Evolutionary conservation across 139 green algal species (phyloP).

Genomic region (Volvox reticuliferus): DNA sequence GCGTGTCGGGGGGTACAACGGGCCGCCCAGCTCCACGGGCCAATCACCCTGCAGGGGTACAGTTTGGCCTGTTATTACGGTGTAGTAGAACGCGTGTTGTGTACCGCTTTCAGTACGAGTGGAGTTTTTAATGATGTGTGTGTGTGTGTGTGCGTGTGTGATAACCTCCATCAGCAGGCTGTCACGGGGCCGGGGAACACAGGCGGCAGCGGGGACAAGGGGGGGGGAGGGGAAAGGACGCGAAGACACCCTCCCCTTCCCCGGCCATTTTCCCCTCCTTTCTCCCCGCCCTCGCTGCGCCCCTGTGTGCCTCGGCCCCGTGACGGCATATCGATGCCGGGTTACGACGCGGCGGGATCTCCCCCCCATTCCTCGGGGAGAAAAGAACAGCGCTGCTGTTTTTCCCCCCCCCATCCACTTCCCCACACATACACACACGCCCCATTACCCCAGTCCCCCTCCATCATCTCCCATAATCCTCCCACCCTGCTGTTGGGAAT

Average conservation of each 20-base stretch:
- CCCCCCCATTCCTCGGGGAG: not conserved
- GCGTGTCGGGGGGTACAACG: not conserved
- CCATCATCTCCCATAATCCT: not conserved
- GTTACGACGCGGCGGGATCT: not conserved
- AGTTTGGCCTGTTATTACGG: too few species aligned
- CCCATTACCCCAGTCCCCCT: too few species aligned
- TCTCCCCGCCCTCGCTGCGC: not conserved
- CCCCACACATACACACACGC: not conserved
- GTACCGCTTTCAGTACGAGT: too few species aligned
- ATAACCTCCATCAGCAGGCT: too few species aligned
- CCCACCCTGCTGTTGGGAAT: conserved; percentile 30
- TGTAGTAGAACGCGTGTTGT: too few species aligned
- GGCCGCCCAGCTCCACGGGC: conserved; percentile 43
- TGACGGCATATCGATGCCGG: too few species aligned
- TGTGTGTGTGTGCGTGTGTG: too few species aligned
- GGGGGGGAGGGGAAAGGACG: not conserved
- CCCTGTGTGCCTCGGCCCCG: not conserved
- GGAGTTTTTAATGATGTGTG: too few species aligned
- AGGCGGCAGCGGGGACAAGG: not conserved
- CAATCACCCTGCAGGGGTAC: conserved; percentile 37
- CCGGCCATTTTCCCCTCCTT: not conserved
- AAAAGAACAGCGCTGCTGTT: not conserved
- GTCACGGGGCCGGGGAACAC: not conserved
- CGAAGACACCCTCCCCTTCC: not conserved
- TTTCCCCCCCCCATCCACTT: not conserved